Percentiles rank a stretch among this genome's conserved stretches.
phyloP scores from a whole-genome alignment of 306 rosid species.

The Cercis canadensis region DNA sequence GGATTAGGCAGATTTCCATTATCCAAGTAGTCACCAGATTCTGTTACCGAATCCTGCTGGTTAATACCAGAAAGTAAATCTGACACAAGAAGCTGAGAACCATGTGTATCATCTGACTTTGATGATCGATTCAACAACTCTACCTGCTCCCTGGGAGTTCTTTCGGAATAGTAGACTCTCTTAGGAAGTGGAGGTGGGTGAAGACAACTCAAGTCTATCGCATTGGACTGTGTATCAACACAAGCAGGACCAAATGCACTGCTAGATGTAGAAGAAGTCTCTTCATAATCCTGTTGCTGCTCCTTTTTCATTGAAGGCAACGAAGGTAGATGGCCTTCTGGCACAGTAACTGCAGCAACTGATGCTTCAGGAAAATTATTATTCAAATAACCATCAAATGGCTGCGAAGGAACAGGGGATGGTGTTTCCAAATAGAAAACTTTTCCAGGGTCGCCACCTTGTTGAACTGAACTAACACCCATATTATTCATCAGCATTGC shows the following conservation, averaged over 20 bases:
- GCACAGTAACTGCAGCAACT: constrained; percentile 22
- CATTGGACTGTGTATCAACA: constrained; percentile 50
- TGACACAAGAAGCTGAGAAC: constrained; percentile 55
- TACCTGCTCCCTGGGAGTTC: constrained; percentile 67
- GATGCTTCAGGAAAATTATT: constrained; percentile 38
- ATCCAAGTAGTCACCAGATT: constrained; percentile 47
- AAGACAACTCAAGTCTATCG: constrained; percentile 46
- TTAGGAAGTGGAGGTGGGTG: constrained; percentile 57
- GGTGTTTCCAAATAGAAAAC: constrained; percentile 32
- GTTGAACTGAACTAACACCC: constrained; percentile 47
- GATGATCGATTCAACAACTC: constrained; percentile 63
- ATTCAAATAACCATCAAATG: constrained; percentile 38
- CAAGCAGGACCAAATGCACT: constrained; percentile 49
- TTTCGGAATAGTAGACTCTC: constrained; percentile 61
- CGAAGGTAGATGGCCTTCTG: constrained; percentile 39
- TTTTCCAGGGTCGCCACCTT: constrained; percentile 46
- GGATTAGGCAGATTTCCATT: constrained; percentile 44
- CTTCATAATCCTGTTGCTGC: constrained; percentile 46
- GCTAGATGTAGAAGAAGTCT: constrained; percentile 42
- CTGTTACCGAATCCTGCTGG: constrained; percentile 38
- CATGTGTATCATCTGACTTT: constrained; percentile 64
- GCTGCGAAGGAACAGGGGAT: constrained; percentile 37
- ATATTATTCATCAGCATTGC: constrained; percentile 38
- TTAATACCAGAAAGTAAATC: constrained; percentile 52
- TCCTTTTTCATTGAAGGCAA: constrained; percentile 44